Evolutionary conservation across 1,284 basidiomycete species (phyloP), one percentile per base, ranked within the genome.

Genomic region (Albatrellus sp.): DNA sequence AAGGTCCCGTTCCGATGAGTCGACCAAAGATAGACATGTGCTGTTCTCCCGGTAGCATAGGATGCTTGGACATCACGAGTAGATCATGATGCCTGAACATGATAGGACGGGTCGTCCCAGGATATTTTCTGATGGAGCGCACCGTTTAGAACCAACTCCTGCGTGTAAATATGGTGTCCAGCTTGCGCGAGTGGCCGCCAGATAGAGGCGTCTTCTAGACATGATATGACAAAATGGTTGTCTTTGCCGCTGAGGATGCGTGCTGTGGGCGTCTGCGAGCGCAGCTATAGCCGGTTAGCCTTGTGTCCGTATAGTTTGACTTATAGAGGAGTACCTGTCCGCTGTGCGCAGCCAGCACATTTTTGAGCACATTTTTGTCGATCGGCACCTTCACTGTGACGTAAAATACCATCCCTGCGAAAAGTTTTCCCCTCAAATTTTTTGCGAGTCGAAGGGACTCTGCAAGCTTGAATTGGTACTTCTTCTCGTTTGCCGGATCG

Each of bases 361-460:
- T 77, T 60, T 74, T 78, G 44, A 89, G 60, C 30, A 82, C 55
- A 48, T 75, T 76, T 28, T 60, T 56, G 39, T 77, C 73, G 0
- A 77, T 63, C 0, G 66, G 58, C 0, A 80, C 71, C 47, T 70
- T 75, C 0, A 72, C 68, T 0, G 85, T 89, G 44, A 88, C 61
- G 53, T 86, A 89, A 62, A 91, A 87, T 0, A 68, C 73, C 57
- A 74, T 73, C 3, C 72, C 72, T 6, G 68, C 63, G 46, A 91
- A 75, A 1, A 90, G 57, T 37, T 66, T 62, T 10, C 74, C 73
- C 14, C 64, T 57, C 19, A 64, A 59, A 14, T 65, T 56, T 53
- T 69, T 72, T 0, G 84, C 79, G 2, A 77, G 68, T 20, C 57
- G 56, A 9, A 89, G 60, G 0, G 80, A 73, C 5, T 80, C 72